phyloP scores from a whole-genome alignment of 116 monocot species.

The Dioscorea cayenensis region DNA sequence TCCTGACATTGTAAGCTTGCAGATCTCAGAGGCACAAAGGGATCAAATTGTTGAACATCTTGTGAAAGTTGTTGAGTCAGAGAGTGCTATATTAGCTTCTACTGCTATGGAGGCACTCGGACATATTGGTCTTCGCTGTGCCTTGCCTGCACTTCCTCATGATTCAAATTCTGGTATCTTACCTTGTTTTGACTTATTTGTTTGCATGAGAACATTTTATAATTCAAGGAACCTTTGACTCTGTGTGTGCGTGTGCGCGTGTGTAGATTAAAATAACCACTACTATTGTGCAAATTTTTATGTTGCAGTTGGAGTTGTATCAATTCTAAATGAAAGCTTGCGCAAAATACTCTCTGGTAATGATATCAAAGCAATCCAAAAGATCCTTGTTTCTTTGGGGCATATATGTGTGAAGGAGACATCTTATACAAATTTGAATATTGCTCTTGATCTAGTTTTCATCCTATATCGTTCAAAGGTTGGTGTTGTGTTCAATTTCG shows the following conservation, averaged over 20 bases:
- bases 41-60: slow-evolving; percentile 38
- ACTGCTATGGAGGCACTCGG: slow-evolving; percentile 89
- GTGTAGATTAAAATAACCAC: background rate
- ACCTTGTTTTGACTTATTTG: background rate
- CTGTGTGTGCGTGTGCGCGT: too few relatives aligned
- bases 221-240: background rate
- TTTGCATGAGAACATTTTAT: background rate
- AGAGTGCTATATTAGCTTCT: slow-evolving; percentile 59
- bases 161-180: slow-evolving; percentile 50
- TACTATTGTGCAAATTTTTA: background rate
- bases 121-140: slow-evolving; percentile 72
- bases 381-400: slow-evolving; percentile 76
- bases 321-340: slow-evolving; percentile 53
- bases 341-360: slow-evolving; percentile 56
- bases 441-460: slow-evolving; percentile 84
- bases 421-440: slow-evolving; percentile 47
- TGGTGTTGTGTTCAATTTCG: background rate
- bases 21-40: slow-evolving; percentile 58
- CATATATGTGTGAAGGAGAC: slow-evolving; percentile 83
- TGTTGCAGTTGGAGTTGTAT: slow-evolving; percentile 56
- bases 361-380: slow-evolving; percentile 82
- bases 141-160: slow-evolving; percentile 45
- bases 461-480: slow-evolving; percentile 89
- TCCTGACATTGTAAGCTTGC: slow-evolving; percentile 6
- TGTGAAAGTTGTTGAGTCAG: slow-evolving; percentile 58